Percentiles rank a stretch among this genome's conserved stretches.
These are phyloP conservation scores for Phytophthora fragariae DNA, from an alignment of 352 stramenopile species.

Conservation along the genomic window DNA sequence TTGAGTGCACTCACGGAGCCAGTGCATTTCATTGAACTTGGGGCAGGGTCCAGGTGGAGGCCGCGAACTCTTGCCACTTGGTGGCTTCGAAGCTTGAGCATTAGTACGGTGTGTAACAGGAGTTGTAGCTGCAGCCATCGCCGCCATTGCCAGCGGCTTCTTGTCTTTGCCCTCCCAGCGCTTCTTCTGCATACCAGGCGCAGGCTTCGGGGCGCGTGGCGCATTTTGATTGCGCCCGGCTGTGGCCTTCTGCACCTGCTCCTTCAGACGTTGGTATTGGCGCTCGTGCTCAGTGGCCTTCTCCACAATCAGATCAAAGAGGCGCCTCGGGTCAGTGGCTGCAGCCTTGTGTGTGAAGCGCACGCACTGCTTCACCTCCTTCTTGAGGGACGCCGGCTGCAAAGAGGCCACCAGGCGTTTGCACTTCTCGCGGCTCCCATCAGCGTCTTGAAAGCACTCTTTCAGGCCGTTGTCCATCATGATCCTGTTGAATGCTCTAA, in stretches of 20 bases:
- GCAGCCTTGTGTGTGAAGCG: neutral
- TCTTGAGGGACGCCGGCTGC: neutral
- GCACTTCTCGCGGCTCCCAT: slow-evolving; percentile 2
- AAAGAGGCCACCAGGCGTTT: slow-evolving; percentile 1
- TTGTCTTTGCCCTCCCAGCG: neutral
- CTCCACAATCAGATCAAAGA: slow-evolving; percentile 14
- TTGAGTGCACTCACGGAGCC: neutral
- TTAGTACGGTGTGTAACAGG: too few relatives aligned
- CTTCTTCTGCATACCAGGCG: neutral
- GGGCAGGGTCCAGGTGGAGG: neutral
- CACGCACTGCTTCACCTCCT: slow-evolving; percentile 14
- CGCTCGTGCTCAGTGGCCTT: slow-evolving; percentile 9
- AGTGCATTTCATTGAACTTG: neutral
- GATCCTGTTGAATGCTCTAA: too few relatives aligned
- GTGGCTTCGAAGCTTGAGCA: too few relatives aligned
- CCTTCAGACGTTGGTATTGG: neutral
- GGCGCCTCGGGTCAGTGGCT: neutral
- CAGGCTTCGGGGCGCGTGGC: neutral
- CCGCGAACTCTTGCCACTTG: neutral
- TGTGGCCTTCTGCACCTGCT: neutral
- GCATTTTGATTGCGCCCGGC: neutral
- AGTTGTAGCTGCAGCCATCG: too few relatives aligned
- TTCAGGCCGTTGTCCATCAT: slow-evolving; percentile 2
- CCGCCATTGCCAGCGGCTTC: neutral
- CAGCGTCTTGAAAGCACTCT: neutral